Conservation (phyloP, 208 protist species). For the Trichomonas vaginalis region DNA sequence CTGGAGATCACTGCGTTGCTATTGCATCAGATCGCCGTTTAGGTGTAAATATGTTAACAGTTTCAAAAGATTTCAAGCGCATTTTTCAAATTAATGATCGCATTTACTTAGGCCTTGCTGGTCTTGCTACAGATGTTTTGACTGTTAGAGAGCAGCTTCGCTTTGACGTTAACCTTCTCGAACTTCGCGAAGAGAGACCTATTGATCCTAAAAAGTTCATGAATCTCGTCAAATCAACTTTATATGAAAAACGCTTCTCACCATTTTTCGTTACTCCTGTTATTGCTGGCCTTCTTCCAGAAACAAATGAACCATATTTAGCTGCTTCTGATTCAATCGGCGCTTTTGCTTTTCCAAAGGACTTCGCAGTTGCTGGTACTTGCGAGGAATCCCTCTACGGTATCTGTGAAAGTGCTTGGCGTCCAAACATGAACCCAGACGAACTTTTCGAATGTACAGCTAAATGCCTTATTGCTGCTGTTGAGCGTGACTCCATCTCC, state of each 20-base stretch:
- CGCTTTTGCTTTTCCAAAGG: conserved; percentile 32
- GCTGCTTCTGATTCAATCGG: conserved; percentile 39
- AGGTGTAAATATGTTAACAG: conserved; percentile 36
- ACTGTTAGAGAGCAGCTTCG: conserved; percentile 35
- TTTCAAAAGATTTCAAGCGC: conserved; percentile 26
- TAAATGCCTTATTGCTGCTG: conserved; percentile 36
- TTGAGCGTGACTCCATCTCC: conserved; percentile 37
- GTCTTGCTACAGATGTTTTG: conserved; percentile 31
- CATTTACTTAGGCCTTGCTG: conserved; percentile 31
- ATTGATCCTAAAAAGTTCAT: conserved; percentile 36
- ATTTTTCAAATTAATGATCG: conserved; percentile 41
- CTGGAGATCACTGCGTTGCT: conserved; percentile 42
- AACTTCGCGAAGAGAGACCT: conserved; percentile 36
- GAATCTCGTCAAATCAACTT: conserved; percentile 38
- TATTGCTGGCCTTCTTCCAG: conserved; percentile 35
- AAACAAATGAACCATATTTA: conserved; percentile 36
- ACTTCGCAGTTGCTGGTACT: conserved; percentile 43
- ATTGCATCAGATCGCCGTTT: conserved; percentile 40
- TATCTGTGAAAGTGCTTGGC: conserved; percentile 38
- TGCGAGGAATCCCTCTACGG: conserved; percentile 35
- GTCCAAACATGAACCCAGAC: conserved; percentile 35
- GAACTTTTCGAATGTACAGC: conserved; percentile 43
- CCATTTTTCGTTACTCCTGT: conserved; percentile 44
- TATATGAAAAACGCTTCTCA: conserved; percentile 43
- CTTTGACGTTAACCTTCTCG: conserved; percentile 36